Evolutionary conservation across 495 filamentous ascomycete species (phyloP).

Genomic region (Daldinia concentrica): DNA sequence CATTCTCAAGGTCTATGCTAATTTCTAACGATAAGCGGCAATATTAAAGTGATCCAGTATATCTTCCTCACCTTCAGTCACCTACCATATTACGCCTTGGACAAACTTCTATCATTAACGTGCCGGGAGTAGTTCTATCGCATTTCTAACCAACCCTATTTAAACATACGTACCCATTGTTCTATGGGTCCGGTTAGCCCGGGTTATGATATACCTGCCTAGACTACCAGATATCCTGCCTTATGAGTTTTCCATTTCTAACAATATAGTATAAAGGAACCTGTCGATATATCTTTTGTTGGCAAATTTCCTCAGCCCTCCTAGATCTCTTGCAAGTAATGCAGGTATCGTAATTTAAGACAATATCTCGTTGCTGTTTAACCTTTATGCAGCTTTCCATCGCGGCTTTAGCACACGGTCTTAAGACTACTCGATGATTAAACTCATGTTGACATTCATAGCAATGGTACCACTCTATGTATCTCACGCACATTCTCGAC

Average conservation of each 20-base stretch:
- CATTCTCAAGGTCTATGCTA: background rate
- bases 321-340: slow-evolving; percentile 9
- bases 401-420: slow-evolving; percentile 15
- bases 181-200: background rate
- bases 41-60: no score
- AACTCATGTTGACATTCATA: slow-evolving; percentile 31
- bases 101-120: background rate
- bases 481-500: slow-evolving; percentile 20
- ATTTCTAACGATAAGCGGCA: no score
- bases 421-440: background rate
- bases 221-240: slow-evolving; percentile 27
- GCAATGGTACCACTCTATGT: slow-evolving; percentile 23
- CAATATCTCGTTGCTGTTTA: background rate
- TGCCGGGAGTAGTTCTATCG: background rate
- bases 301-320: slow-evolving; percentile 30
- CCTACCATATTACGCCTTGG: background rate
- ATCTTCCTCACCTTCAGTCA: background rate
- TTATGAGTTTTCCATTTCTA: background rate
- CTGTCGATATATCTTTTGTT: slow-evolving; percentile 26
- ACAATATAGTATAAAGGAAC: slow-evolving; percentile 20
- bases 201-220: background rate
- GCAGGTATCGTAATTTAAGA: slow-evolving; percentile 18
- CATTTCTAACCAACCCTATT: background rate
- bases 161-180: background rate
- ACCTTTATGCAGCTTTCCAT: background rate